phyloP scores from a whole-genome alignment of 2,329 filamentous ascomycete genomes.

The Metarhizium guizhouense region DNA sequence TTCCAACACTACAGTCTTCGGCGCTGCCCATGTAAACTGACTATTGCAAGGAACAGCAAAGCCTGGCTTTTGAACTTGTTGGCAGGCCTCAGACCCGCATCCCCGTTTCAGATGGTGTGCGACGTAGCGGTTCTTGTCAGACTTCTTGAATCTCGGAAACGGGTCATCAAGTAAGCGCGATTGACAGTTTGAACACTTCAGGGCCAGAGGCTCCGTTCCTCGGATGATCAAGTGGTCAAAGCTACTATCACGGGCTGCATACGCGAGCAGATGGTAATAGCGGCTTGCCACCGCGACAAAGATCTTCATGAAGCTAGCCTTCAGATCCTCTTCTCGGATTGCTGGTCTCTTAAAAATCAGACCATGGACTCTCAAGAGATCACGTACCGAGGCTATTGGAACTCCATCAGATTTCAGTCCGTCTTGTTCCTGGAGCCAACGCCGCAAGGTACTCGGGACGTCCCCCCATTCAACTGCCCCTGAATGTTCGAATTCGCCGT shows the following conservation, averaged over 20 bases:
- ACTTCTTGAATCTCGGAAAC: neutral
- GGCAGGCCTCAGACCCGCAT: neutral
- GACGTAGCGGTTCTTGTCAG: neutral
- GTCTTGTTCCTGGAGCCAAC: neutral
- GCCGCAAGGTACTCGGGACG: neutral
- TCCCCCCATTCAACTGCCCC: neutral
- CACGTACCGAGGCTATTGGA: neutral
- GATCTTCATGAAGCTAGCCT: neutral
- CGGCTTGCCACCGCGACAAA: neutral
- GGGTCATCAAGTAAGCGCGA: neutral
- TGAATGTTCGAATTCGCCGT: neutral
- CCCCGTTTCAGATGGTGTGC: neutral
- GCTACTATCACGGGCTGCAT: neutral
- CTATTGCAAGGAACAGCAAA: neutral
- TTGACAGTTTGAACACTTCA: neutral
- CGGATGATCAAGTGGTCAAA: neutral
- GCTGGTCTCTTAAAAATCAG: neutral
- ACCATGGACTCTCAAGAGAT: neutral
- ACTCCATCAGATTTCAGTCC: neutral
- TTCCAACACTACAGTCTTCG: neutral
- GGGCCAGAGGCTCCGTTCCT: neutral
- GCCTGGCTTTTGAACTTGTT: neutral
- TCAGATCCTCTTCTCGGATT: neutral
- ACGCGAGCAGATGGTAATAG: neutral
- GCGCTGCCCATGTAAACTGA: neutral